Base-by-base conservation (phyloP, 1,284 basidiomycete species). In the Abortiporus biennis region DNA sequence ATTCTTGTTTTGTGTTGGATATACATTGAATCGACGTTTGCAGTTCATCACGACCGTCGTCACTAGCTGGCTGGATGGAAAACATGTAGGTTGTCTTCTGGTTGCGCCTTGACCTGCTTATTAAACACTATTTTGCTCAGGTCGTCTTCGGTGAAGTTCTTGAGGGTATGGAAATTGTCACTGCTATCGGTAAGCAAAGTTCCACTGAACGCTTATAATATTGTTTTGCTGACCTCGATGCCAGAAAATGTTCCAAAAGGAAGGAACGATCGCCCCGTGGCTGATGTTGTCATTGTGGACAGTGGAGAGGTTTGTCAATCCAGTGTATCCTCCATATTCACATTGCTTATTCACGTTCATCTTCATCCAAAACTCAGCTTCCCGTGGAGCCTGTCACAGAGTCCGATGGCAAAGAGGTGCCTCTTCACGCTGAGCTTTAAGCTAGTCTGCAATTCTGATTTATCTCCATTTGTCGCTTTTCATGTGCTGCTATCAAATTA, bases 121-220 rank as follows among this genome's bases (percentile, higher is more conserved):
- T 42, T 19, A 8, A 48, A 13, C 39, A 36, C 19, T 43, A n/a
- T n/a, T n/a, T n/a, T n/a, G n/a, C 33, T 1, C 48, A 88, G 84
- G 86, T 94, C 58, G 92, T 97, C 34, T 97, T 96, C 54, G 93
- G 93, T 46, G 80, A 80, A 53, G 87, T 96, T 44, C 51, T 95
- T 36, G 89, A 95, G 49, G 92, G 92, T 40, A 87, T 94, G 85
- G 86, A 93, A 50, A 66, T 95, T 48, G 74, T 96, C 29, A 60
- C 67, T 46, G 63, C 65, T 20, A 89, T 94, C 48, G 88, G 90
- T 86, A 50, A 64, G 19, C 3, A 27, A 20, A 33, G 34, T 9
- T 43, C 11, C 16, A 23, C 19, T 5, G 17, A 2, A 24, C 4
- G 6, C 15, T n/a, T n/a, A 11, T 19, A 21, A 16, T n/a, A 12